Base-by-base conservation (phyloP, 139 green algal genomes). In the Yamagishiella unicocca region DNA sequence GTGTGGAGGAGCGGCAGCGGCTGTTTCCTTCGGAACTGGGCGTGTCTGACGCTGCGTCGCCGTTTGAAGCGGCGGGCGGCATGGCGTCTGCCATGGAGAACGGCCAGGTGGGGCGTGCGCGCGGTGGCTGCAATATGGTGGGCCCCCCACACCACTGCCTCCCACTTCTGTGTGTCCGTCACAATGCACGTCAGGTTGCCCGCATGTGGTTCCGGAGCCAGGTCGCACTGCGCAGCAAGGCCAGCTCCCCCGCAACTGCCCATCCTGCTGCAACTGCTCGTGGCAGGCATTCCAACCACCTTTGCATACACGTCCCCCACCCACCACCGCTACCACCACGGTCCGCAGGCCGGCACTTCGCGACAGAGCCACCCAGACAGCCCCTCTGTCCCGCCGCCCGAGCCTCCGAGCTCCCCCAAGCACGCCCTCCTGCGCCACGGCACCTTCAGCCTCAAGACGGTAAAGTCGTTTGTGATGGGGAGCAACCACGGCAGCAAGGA, bases 1-100 rank as follows among this genome's bases (percentile, higher is more conserved):
- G 62, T 42, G 7, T 86, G n/a, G 80, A 86, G 27, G 80, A 86
- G 61, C 80, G 80, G 43, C 64, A 77, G 61, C 62, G 80, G 22
- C 64, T 86, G 61, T 62, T 86, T 4, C n/a, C 43, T 1, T 25
- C 24, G 22, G 55, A 53, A 22, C 3, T 27, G 31, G 12, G 2
- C 2, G 21, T 53, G 1, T 78, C 80, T 43, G 80, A 77, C 19
- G 31, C 31, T 31, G 80, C 8, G 2, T 17, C 42, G 79, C 27
- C 40, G 77, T 4, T 25, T 25, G 53, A 19, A 19, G 33, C 25
- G 33, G 54, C 31, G 7, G 74, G 46, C 10, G 75, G 6, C 4
- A n/a, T 64, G 27, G 72, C 72, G 0, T 80, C 72, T 2, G 72
- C 72, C 12, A 80, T 80, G 72, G 72, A 80, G 72, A 43, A 78